Percentiles rank a stretch among this genome's conserved stretches.
phyloP scores from a whole-genome alignment of 2,329 filamentous ascomycete species.

The Immersiporthe knoxdaviesiana region DNA sequence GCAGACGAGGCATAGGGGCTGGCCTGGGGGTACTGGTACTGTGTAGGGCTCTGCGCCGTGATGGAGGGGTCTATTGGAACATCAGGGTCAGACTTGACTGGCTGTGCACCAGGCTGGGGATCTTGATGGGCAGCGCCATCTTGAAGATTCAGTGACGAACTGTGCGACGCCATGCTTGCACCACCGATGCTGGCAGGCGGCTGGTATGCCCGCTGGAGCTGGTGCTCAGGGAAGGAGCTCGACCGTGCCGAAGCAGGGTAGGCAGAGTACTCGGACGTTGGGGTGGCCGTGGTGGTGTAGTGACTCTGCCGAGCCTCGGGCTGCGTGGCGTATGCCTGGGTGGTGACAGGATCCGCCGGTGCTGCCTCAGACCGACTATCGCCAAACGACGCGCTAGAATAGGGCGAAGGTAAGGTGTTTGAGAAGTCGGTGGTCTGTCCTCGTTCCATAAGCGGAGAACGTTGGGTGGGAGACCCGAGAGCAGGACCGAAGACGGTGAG shows the following conservation, averaged over 20 bases:
- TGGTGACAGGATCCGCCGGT: conserved; percentile 81
- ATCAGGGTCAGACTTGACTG: conserved; percentile 92
- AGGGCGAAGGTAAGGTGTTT: conserved; percentile 82
- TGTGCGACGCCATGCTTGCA: conserved; percentile 96
- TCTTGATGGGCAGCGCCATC: conserved; percentile 73
- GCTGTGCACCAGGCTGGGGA: conserved; percentile 63
- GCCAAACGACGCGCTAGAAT: conserved; percentile 66
- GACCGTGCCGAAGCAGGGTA: conserved; percentile 78
- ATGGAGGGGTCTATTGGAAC: conserved; percentile 99
- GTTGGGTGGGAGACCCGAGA: background rate
- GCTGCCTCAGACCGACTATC: conserved; percentile 82
- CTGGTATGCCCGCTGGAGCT: conserved; percentile 84
- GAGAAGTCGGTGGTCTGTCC: conserved; percentile 71
- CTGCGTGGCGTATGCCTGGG: conserved; percentile 84
- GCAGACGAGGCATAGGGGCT: conserved; percentile 79
- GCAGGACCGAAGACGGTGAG: background rate
- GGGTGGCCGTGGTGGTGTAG: conserved; percentile 79
- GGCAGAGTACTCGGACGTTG: conserved; percentile 85
- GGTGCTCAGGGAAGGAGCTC: conserved; percentile 77
- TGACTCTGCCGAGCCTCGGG: conserved; percentile 75
- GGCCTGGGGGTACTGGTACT: conserved; percentile 28
- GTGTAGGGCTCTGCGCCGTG: conserved; percentile 84
- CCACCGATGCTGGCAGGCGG: conserved; percentile 69
- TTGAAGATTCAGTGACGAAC: conserved; percentile 90
- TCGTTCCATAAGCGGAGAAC: conserved; percentile 55